Evolutionary conservation across 257 asterid species (phyloP), one percentile per base, ranked within the genome.

Genomic region (Solanum verrucosum): DNA sequence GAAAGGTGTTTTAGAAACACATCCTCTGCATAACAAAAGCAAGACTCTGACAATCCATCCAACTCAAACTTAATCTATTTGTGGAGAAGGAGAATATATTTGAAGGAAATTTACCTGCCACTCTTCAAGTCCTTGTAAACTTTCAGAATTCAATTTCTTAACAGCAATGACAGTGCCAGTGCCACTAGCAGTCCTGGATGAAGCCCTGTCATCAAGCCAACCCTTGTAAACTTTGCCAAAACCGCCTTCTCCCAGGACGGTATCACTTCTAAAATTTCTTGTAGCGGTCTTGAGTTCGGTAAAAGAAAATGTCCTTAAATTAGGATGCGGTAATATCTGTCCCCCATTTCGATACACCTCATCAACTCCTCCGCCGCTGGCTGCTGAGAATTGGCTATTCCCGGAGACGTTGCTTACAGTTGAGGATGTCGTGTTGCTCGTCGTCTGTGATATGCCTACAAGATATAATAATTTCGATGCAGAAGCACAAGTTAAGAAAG

Each of bases 151-250:
- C 92, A 96, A 88, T 89, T 94, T 94, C 94, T 96, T 96, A 11
- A 96, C 97, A 73, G 99, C 99, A 88, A 95, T 85, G 6, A 90
- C 91, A 9, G 95, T 71, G 40, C 95, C 91, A 9, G 95, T 71
- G 42, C 94, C 94, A 40, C 88, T 90, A 6, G 89, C 92, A 37
- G 87, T 65, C 88, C 86, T 94, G 13, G 91, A 84, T 1, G 92
- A 42, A 71, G 91, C 88, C 90, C 91, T 94, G 25, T 93, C 95
- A 21, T 95, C 98, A 5, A 96, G 91, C 98, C 96, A 96, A 29
- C 99, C 99, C 88, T 94, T 96, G 94, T 93, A 94, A 42, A 96
- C 99, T 52, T 91, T 96, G 4, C 99, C 99, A 87, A 96, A 96
- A 27, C 98, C 99, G n/a, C 99, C 99, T 85, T 95, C 99, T 34